A percentile compares a stretch with the other conserved stretches of the same genome.
Conservation (phyloP, 331 rosid genomes). For the Pyrus hybrid region DNA sequence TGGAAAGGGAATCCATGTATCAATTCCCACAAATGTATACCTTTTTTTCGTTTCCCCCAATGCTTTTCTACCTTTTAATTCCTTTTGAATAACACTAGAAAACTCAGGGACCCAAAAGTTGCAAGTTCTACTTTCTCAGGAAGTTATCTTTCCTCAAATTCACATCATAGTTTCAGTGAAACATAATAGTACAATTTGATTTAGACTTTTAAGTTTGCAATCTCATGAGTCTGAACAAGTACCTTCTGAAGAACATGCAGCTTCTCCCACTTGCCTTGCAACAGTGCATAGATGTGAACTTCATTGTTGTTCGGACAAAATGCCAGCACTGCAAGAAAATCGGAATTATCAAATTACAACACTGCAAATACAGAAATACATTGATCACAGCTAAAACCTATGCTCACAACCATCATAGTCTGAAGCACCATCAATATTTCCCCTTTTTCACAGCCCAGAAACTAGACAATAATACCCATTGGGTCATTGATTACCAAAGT, state of each 20-base stretch:
- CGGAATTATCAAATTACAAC: constrained; percentile 1
- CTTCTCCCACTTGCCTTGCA: constrained; percentile 92
- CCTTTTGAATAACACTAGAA: background rate
- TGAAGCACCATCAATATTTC: background rate
- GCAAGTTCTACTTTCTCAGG: background rate
- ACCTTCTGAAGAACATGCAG: constrained; percentile 93
- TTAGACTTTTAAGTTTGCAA: background rate
- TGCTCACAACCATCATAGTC: background rate
- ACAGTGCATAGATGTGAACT: constrained; percentile 68
- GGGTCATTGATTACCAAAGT: background rate
- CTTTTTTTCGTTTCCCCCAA: background rate
- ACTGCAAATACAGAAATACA: background rate
- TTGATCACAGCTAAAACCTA: background rate
- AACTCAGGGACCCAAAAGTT: background rate
- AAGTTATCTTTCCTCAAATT: background rate
- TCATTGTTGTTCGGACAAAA: constrained; percentile 88
- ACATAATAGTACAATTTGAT: background rate
- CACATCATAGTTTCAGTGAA: background rate
- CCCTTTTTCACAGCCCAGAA: background rate
- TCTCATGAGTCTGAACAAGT: background rate
- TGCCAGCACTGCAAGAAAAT: constrained; percentile 69
- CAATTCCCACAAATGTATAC: background rate
- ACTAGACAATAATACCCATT: background rate
- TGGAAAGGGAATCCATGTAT: background rate
- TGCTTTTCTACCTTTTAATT: background rate